These are phyloP conservation scores for Coniella lustricola DNA, from an alignment of 2,329 filamentous ascomycete species.

Conservation along the genomic window DNA sequence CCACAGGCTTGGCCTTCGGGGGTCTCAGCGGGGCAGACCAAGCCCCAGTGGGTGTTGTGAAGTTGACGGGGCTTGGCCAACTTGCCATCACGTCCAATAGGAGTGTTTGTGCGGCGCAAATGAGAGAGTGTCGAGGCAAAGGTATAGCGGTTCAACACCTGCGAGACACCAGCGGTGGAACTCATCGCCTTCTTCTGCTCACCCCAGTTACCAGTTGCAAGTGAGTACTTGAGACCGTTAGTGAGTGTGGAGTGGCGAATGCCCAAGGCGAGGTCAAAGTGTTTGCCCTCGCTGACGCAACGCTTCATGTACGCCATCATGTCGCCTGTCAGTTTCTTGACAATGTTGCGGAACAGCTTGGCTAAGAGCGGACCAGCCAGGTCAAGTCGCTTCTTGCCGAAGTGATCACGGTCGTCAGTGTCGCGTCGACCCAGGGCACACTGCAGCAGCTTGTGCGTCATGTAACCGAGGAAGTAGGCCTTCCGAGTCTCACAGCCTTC, in stretches of 20 bases:
- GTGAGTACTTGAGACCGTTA: constrained; percentile 90
- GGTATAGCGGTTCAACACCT: constrained; percentile 96
- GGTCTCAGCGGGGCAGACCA: constrained; percentile 95
- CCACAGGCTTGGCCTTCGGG: constrained; percentile 98
- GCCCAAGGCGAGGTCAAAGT: constrained; percentile 85
- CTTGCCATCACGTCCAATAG: constrained; percentile 95
- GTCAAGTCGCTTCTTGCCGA: constrained; percentile 97
- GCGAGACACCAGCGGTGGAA: constrained; percentile 92
- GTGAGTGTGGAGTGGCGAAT: constrained; percentile 88
- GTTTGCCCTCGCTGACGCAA: constrained; percentile 80
- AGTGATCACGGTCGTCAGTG: constrained; percentile 95
- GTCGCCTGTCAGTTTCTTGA: constrained; percentile 85
- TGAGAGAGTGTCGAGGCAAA: constrained; percentile 95
- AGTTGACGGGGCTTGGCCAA: constrained; percentile 95
- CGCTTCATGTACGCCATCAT: constrained; percentile 86
- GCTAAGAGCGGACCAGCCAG: constrained; percentile 89
- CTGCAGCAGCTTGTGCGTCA: constrained; percentile 93
- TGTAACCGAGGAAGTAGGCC: constrained; percentile 97
- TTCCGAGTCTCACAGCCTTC: constrained; percentile 94
- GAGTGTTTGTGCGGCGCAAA: constrained; percentile 94
- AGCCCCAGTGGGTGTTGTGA: constrained; percentile 97
- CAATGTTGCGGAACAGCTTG: constrained; percentile 90
- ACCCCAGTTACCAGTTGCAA: constrained; percentile 98
- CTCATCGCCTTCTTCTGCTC: constrained; percentile 98
- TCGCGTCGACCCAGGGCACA: constrained; percentile 89